Base-by-base conservation (phyloP, 495 filamentous ascomycete species). In the Podospora conica region DNA sequence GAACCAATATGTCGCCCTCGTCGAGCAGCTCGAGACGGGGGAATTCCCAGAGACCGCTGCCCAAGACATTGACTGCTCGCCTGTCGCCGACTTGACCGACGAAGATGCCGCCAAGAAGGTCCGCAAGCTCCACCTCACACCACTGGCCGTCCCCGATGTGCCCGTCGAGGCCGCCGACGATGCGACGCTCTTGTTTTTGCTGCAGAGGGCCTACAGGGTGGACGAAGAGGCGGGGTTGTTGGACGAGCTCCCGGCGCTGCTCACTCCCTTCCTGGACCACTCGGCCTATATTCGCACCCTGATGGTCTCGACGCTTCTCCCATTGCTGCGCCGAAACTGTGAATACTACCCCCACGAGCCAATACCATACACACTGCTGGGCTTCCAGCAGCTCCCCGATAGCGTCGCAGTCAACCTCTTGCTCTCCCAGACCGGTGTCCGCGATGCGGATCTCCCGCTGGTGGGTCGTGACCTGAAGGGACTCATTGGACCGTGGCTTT, bases 401-500 rank as follows among this genome's bases (percentile, higher is more conserved):
- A 76, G 79, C 61, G 81, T 84, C 28, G 91, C 87, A 2, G 81
- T 93, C 23, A 85, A 87, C 53, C 73, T 88, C 31, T 80, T 96
- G 31, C 78, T 97, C 54, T 87, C 87, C 22, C 87, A 88, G 71
- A 85, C 86, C 2, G 80, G 79, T 21, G 67, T 63, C 58, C 71
- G 68, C 9, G 71, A 78, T 21, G 79, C 78, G 55, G 70, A 80
- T 23, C 70, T 83, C 18, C 75, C 72, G 18, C 76, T 74, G n/a
- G 76, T 90, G 65, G 87, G 85, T 18, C 84, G 87, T 68, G 93
- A 96, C 70, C 65, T 96, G 64, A 85, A 86, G 58, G 88, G 90
- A 3, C 70, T 96, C 9, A 81, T 95, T 66, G 90, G 89, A 0
- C 90, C 93, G 15, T 96, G 92, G 93, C 83, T 94, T 60, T 89